These are phyloP conservation scores for Rutstroemia sp. DNA, from an alignment of 2,329 filamentous ascomycete species.

Conservation along the genomic window DNA sequence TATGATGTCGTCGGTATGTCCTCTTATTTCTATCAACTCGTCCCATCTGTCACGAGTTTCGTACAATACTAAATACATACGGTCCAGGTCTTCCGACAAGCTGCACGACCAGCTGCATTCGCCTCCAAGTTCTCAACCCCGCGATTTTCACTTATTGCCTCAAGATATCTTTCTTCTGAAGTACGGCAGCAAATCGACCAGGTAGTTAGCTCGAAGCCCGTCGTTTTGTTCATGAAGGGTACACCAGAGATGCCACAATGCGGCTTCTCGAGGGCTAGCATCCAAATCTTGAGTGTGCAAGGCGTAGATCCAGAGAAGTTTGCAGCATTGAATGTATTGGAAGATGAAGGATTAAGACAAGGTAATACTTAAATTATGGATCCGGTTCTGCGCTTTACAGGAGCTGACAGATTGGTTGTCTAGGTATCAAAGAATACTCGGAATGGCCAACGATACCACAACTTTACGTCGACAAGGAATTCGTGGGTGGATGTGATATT, in stretches of 20 bases:
- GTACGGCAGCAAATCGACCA: constrained; percentile 82
- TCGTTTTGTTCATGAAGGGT: constrained; percentile 99
- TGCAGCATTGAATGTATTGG: constrained; percentile 94
- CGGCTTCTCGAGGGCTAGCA: constrained; percentile 89
- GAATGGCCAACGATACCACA: constrained; percentile 99
- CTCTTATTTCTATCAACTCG: background rate
- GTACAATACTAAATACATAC: constrained; percentile 11
- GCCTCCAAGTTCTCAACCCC: constrained; percentile 27
- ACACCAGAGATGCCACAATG: constrained; percentile 94
- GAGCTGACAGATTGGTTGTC: background rate
- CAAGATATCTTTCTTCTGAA: constrained; percentile 69
- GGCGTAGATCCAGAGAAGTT: constrained; percentile 95
- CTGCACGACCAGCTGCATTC: constrained; percentile 31
- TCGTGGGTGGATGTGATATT: constrained; percentile 96
- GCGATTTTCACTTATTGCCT: constrained; percentile 20
- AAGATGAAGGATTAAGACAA: constrained; percentile 78
- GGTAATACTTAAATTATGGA: constrained; percentile 42
- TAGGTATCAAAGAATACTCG: constrained; percentile 97
- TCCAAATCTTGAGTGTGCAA: constrained; percentile 91
- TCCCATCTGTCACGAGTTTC: background rate
- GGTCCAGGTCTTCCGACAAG: constrained; percentile 38
- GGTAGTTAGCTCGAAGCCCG: constrained; percentile 77
- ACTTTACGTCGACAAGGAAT: constrained; percentile 91
- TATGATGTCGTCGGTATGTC: constrained; percentile 24
- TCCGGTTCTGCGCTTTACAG: background rate